phyloP scores from a whole-genome alignment of 495 filamentous ascomycete genomes.

The Amphirosellinia nigrospora region DNA sequence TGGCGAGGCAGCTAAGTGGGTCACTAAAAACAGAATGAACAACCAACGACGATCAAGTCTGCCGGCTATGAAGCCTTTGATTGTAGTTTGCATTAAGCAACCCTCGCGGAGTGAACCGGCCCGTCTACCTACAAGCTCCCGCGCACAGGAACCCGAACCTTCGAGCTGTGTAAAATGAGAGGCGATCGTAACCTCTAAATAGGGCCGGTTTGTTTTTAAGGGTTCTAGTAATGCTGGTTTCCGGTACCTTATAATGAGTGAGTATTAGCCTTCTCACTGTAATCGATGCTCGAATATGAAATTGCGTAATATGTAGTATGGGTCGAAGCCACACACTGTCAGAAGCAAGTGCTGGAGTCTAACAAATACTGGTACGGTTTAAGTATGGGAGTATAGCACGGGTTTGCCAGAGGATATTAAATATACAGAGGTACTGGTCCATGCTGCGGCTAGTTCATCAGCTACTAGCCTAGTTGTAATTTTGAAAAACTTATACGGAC shows the following conservation, averaged over 20 bases:
- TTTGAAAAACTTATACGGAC: slow-evolving; percentile 7
- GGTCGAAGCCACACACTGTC: background rate
- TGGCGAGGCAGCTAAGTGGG: slow-evolving; percentile 21
- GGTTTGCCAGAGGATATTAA: background rate
- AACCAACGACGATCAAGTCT: background rate
- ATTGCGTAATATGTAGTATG: background rate
- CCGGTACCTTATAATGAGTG: background rate
- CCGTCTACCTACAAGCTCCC: slow-evolving; percentile 9
- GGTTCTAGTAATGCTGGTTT: background rate
- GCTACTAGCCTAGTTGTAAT: slow-evolving; percentile 22
- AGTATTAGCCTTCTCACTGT: background rate
- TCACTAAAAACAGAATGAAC: background rate
- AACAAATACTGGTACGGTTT: background rate
- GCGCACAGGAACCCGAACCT: background rate
- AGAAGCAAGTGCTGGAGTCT: background rate
- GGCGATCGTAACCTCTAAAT: slow-evolving; percentile 7
- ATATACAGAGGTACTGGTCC: slow-evolving; percentile 6
- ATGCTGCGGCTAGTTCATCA: slow-evolving; percentile 12
- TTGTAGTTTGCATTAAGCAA: background rate
- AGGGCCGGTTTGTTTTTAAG: background rate
- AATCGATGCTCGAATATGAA: background rate
- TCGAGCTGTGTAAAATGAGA: background rate
- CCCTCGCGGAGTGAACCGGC: background rate
- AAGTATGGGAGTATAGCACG: background rate
- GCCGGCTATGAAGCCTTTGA: background rate